Base-by-base conservation (phyloP, 116 monocot genomes). In the Papilionanthe hybrid region DNA sequence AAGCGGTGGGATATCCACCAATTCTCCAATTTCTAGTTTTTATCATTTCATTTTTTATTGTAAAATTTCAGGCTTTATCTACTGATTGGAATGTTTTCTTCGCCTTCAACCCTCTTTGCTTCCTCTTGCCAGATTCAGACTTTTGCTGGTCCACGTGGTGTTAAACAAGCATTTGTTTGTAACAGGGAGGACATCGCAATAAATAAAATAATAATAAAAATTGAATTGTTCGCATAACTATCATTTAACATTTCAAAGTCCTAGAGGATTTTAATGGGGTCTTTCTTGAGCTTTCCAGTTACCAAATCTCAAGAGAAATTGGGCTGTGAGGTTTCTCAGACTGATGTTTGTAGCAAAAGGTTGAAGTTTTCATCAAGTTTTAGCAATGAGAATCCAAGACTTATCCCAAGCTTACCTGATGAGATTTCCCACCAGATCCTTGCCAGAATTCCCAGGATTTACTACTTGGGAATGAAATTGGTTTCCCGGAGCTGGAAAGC, bases 351-450 rank as follows among this genome's bases (percentile, higher is more conserved):
- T n/a, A 73, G 84, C 85, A 98, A 98, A 87, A 92, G 90, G 85
- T 79, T 90, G 60, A 91, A 83, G 60, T 86, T 90, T 89, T 87
- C 89, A 66, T 49, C 86, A 41, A 25, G 72, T 67, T 79, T 55
- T 74, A n/a, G 3, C 30, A 81, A 83, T 55, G 89, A 83, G 45
- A 82, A 86, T 53, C 75, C 84, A 30, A 85, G 92, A 63, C 73
- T 99, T 55, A 91, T 99, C 49, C 81, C 94, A 11, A 68, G 72
- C 75, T 88, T 99, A 32, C 95, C 98, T 4, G 95, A 99, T 80
- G 99, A 99, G 72, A 85, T 99, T 68, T 93, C 95, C 1, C 77
- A 90, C 37, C 90, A 89, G 75, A 99, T 99, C 44, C 85, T 94
- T 58, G 98, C 95, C 66, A 88, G 98, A 80, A n/a, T 99, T 28